Evolutionary conservation across 345 rosid species (phyloP), one percentile per base, ranked within the genome.

Genomic region (Acer campestre): DNA sequence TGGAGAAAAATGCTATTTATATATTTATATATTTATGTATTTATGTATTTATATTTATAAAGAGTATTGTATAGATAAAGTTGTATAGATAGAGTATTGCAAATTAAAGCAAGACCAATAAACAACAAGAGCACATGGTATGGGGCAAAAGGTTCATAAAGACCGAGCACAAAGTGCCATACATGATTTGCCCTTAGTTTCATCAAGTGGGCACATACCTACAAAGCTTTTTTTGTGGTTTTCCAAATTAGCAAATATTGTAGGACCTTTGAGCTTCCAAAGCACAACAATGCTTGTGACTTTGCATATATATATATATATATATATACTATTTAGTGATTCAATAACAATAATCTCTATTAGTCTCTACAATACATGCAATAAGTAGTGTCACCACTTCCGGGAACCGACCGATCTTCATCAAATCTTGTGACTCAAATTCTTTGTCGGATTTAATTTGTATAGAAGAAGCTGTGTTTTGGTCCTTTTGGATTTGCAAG

Each of bases 131-230:
- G 61, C 84, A 79, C 80, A 79, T 85, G 86, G 71, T 4, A 77
- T 74, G 83, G 74, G 78, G 71, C 73, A 70, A 81, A 55, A 3
- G 63, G 61, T 55, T 44, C 49, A 55, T 51, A 68, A 23, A 70
- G 29, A 22, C 78, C 85, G 78, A 78, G 68, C 79, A 80, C 79
- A 80, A 81, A 80, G 44, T 42, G 78, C 64, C 85, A 78, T 74
- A 7, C 69, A 74, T 58, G 12, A 23, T 76, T 46, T 42, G 70
- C 49, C 67, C 51, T 46, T 35, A 16, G 27, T 2, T 59, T 10
- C 63, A 59, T 70, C 76, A 79, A 76, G 51, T 79, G 75, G 68
- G 66, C 71, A 40, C 80, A 55, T 74, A 69, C 38, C 74, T 40
- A 62, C 20, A 66, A 20, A 73, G 31, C 65, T 53, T 59, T 59